Percentiles rank a stretch among this genome's conserved stretches.
Conservation (phyloP, 2,329 filamentous ascomycete species). For the Fusarium xyrophilum region DNA sequence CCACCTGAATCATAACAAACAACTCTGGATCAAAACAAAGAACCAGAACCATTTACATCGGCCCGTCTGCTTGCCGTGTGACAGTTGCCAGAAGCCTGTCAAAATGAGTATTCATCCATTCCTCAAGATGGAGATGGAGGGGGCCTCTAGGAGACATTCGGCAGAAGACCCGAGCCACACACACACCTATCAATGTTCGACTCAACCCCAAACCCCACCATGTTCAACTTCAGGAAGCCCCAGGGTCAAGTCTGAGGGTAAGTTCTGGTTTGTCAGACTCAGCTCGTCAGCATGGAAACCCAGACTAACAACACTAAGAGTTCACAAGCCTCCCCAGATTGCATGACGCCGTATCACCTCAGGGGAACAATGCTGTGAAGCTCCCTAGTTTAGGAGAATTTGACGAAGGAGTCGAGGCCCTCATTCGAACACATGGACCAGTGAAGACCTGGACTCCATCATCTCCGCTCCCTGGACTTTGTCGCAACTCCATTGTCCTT, state of each 20-base stretch:
- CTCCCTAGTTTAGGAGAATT: slow-evolving; percentile 50
- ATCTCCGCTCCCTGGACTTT: slow-evolving; percentile 42
- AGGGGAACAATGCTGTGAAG: slow-evolving; percentile 30
- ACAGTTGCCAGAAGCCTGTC: slow-evolving; percentile 5
- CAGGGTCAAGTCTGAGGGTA: slow-evolving; percentile 45
- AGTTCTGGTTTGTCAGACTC: slow-evolving; percentile 5
- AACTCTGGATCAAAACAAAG: slow-evolving; percentile 41
- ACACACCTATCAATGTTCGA: slow-evolving; percentile 8
- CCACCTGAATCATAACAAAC: slow-evolving; percentile 41
- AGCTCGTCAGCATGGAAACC: slow-evolving; percentile 1
- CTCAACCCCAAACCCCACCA: slow-evolving; percentile 38
- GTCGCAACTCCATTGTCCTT: slow-evolving; percentile 34
- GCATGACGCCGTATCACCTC: slow-evolving; percentile 26
- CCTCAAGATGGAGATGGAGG: slow-evolving; percentile 28
- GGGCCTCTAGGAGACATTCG: slow-evolving; percentile 2
- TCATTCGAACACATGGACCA: slow-evolving; percentile 45
- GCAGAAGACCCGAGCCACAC: neutral
- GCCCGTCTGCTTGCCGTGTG: slow-evolving; percentile 13
- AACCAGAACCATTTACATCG: slow-evolving; percentile 13
- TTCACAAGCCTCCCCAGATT: slow-evolving; percentile 39
- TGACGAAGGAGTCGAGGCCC: slow-evolving; percentile 49
- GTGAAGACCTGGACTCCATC: slow-evolving; percentile 39
- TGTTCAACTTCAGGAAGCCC: slow-evolving; percentile 47
- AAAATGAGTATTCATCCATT: slow-evolving; percentile 36
- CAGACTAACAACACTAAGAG: slow-evolving; percentile 38